Evolutionary conservation across 2,329 filamentous ascomycete genomes (phyloP).

Genomic region (Rutstroemia sp.): DNA sequence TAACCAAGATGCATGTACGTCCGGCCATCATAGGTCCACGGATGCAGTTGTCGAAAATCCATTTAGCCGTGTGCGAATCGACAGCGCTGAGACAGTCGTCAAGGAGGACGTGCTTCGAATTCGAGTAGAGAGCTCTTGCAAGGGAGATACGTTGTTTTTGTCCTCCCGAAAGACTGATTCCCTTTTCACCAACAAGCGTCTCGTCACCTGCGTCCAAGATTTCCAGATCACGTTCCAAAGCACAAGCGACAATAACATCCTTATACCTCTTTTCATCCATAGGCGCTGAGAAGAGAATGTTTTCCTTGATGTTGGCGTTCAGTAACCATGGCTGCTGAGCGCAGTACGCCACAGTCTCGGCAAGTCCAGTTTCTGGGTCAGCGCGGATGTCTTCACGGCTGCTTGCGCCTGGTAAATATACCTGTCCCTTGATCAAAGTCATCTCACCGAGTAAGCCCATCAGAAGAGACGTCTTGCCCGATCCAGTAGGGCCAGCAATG

Average conservation of each 20-base stretch:
- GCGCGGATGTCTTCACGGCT: conserved; percentile 78
- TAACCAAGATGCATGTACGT: conserved; percentile 90
- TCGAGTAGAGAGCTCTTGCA: conserved; percentile 94
- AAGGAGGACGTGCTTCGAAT: conserved; percentile 80
- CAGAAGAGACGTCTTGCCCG: conserved; percentile 88
- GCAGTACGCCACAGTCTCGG: conserved; percentile 91
- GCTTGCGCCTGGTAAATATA: conserved; percentile 70
- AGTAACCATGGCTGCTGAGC: conserved; percentile 96
- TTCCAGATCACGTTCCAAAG: conserved; percentile 81
- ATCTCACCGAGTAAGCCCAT: conserved; percentile 97
- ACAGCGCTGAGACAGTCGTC: conserved; percentile 96
- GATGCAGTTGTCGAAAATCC: conserved; percentile 94
- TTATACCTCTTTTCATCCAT: conserved; percentile 78
- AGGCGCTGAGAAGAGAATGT: conserved; percentile 82
- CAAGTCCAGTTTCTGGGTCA: conserved; percentile 77
- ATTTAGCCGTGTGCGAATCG: conserved; percentile 94
- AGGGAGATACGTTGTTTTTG: conserved; percentile 97
- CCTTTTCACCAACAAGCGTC: conserved; percentile 93
- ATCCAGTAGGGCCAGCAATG: conserved; percentile 86
- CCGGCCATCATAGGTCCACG: conserved; percentile 80
- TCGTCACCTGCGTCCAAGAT: conserved; percentile 90
- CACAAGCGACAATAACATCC: conserved; percentile 84
- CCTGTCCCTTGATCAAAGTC: conserved; percentile 72
- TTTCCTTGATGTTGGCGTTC: conserved; percentile 91
- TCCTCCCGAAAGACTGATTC: conserved; percentile 90